Conservation (phyloP, 2,329 filamentous ascomycete genomes). For the Septoria petroselini region DNA sequence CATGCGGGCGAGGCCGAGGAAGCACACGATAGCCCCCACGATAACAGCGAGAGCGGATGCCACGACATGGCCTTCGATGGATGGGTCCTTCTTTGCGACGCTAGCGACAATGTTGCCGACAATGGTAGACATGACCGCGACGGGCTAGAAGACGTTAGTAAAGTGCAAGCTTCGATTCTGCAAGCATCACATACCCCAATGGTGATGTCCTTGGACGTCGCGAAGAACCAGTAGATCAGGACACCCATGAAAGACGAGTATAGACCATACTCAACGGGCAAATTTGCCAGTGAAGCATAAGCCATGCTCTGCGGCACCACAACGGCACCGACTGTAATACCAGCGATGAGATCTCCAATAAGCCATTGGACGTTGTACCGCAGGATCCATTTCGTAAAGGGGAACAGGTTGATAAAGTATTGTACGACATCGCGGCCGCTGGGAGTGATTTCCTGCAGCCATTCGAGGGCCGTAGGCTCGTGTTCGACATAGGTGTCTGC, state of each 20-base stretch:
- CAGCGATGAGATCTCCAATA: conserved; percentile 82
- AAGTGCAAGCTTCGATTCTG: background rate
- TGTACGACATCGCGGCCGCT: conserved; percentile 50
- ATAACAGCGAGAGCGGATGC: conserved; percentile 77
- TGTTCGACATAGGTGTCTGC: conserved; percentile 79
- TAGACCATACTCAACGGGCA: conserved; percentile 79
- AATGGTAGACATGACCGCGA: conserved; percentile 91
- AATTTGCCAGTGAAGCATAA: conserved; percentile 77
- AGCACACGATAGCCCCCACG: conserved; percentile 70
- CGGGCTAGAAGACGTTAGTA: conserved; percentile 58
- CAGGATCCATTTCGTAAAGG: conserved; percentile 83
- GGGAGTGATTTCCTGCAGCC: conserved; percentile 64
- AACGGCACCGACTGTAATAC: conserved; percentile 70
- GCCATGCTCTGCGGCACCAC: conserved; percentile 98
- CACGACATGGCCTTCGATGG: conserved; percentile 62
- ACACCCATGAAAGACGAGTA: conserved; percentile 97
- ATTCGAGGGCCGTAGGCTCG: conserved; percentile 72
- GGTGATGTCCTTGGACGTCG: conserved; percentile 96
- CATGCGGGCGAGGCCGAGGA: conserved; percentile 72
- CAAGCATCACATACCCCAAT: conserved; percentile 66
- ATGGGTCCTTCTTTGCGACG: conserved; percentile 56
- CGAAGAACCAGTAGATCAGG: conserved; percentile 94
- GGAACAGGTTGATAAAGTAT: conserved; percentile 74
- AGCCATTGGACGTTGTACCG: conserved; percentile 91
- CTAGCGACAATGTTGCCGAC: conserved; percentile 75